Conservation (phyloP, 306 rosid genomes). For the Rubus idaeus region DNA sequence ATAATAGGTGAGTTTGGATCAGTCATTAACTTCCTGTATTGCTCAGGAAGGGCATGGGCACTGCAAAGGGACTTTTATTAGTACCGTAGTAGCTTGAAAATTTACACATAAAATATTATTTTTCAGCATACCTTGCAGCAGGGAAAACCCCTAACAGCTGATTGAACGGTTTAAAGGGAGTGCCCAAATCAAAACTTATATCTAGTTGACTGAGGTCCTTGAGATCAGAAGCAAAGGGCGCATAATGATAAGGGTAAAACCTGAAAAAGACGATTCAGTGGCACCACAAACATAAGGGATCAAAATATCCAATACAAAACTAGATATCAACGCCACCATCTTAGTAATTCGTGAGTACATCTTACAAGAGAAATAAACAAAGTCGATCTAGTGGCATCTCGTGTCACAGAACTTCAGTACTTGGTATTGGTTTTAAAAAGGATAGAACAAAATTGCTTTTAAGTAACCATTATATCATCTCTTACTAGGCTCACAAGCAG, state of each 20-base stretch:
- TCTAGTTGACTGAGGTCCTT: constrained; percentile 66
- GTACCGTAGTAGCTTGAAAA: constrained; percentile 10
- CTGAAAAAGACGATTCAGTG: constrained; percentile 35
- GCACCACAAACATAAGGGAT: not conserved
- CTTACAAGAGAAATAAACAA: not conserved
- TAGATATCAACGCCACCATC: not conserved
- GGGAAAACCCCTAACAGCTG: constrained; percentile 98
- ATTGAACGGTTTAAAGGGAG: constrained; percentile 94
- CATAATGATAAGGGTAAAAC: constrained; percentile 99
- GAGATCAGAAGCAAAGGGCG: constrained; percentile 98
- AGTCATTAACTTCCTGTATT: constrained; percentile 80
- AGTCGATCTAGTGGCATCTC: not conserved
- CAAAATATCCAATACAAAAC: not conserved
- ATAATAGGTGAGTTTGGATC: constrained; percentile 79
- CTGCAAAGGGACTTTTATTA: constrained; percentile 47
- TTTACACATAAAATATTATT: not conserved
- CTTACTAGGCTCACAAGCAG: not conserved
- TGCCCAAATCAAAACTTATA: constrained; percentile 66
- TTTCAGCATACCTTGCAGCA: constrained; percentile 75
- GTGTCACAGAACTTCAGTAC: not conserved
- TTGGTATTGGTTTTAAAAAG: not conserved
- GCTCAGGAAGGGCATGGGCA: constrained; percentile 90
- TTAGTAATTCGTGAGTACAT: not conserved
- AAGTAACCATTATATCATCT: no score
- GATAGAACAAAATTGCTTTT: no score